These are phyloP conservation scores for Naematelia aurantialba DNA, from an alignment of 768 basidiomycete species.

Conservation along the genomic window DNA sequence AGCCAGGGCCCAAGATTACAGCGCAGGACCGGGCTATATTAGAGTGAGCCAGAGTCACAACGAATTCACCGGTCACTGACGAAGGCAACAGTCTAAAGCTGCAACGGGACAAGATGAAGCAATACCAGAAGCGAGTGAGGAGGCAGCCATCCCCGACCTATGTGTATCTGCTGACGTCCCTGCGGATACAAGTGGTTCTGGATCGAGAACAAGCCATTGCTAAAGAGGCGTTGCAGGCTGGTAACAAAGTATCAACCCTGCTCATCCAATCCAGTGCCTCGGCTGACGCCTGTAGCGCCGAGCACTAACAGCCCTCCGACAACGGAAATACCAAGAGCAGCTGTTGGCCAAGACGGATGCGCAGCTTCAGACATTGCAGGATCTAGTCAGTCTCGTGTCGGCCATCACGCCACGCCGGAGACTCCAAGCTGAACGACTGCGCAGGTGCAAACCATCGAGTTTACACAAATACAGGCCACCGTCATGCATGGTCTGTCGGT, in stretches of 20 bases:
- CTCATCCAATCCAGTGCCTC: background rate
- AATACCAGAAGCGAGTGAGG: constrained; percentile 88
- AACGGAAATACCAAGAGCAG: constrained; percentile 89
- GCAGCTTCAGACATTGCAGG: constrained; percentile 83
- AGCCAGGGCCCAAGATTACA: constrained; percentile 72
- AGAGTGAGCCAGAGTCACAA: constrained; percentile 62
- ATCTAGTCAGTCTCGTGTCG: constrained; percentile 60
- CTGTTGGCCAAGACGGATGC: constrained; percentile 81
- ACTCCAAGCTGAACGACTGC: no score
- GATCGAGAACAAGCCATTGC: constrained; percentile 88
- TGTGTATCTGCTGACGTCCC: constrained; percentile 2
- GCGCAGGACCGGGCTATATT: constrained; percentile 89
- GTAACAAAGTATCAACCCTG: constrained; percentile 65
- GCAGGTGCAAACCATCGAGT: constrained; percentile 94
- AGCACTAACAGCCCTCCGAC: constrained; percentile 79
- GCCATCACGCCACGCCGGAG: no score
- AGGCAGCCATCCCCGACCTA: background rate
- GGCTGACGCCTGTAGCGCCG: constrained; percentile 51
- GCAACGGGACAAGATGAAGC: constrained; percentile 89
- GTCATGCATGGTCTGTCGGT: constrained; percentile 88
- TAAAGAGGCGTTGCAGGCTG: constrained; percentile 69
- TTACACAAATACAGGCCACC: constrained; percentile 87
- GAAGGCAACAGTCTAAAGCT: constrained; percentile 69
- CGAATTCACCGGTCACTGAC: constrained; percentile 3
- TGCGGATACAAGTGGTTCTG: constrained; percentile 77